Base-by-base conservation (phyloP, 2,329 filamentous ascomycete species). In the Penicillium sp. region DNA sequence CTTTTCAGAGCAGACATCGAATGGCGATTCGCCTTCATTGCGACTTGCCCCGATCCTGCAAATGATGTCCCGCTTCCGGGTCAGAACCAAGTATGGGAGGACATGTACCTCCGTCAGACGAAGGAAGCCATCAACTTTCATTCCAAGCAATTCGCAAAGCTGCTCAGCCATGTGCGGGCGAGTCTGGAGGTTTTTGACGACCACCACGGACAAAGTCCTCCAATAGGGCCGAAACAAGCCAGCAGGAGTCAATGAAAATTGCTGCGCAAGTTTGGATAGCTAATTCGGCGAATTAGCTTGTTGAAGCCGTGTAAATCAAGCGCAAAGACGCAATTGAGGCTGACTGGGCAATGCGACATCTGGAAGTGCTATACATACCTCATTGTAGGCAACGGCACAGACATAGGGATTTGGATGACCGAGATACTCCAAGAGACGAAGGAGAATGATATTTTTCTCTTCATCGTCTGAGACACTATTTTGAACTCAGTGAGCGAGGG, bases 171-270 rank as follows among this genome's bases (percentile, higher is more conserved):
- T 88, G 63, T 94, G 89, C n/a, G 94, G 93, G 43, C 87, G 84
- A 44, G 83, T 80, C 21, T 87, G 80, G 55, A 97, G 81, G 62
- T 96, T 90, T 68, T 91, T 93, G 26, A 94, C 87, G 2, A 90
- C 86, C 45, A 86, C 82, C 53, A 93, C 87, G 0, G 90, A 92
- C 42, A 99, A 79, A 28, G 83, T 93, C 59, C 85, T 84, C 92
- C 93, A 97, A 70, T 91, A 97, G 0, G 93, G 91, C 50, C 86
- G 85, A 51, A 97, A 86, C 0, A 99, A 76, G 15, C 85, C 83
- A 26, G 81, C 79, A 2, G 86, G 81, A 1, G 84, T 86, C 34
- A 83, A 78, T 3, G 79, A 78, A 38, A 85, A 81, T 44, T 79
- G 76, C 47, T 86, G 81, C 1, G 91, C 88, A 45, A 97, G 79